Evolutionary conservation across 169 alveolate genomes (phyloP).

Genomic region (Plasmodium blacklocki): DNA sequence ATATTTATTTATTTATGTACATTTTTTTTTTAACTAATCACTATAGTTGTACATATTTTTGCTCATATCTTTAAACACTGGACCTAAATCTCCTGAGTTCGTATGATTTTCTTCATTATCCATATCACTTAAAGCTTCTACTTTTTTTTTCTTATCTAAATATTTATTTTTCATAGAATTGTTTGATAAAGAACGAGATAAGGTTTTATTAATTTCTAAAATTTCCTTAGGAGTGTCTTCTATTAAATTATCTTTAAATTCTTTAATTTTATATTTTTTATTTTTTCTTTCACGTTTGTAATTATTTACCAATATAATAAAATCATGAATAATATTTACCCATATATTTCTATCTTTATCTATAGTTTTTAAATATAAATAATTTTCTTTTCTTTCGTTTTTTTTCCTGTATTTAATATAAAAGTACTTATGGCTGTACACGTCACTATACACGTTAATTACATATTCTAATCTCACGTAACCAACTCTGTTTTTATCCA

Average conservation of each 20-base stretch:
- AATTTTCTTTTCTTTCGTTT: conserved; percentile 57
- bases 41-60: conserved; percentile 61
- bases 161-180: conserved; percentile 66
- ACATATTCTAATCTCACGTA: conserved; percentile 46
- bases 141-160: conserved; percentile 32
- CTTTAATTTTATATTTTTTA: conserved; percentile 50
- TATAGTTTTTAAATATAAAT: conserved; percentile 43
- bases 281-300: conserved; percentile 51
- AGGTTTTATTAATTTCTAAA: conserved; percentile 32
- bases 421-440: conserved; percentile 56
- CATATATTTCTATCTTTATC: conserved; percentile 65
- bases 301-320: conserved; percentile 44
- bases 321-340: conserved; percentile 64
- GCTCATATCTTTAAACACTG: conserved; percentile 9
- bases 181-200: conserved; percentile 51
- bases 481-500: conserved; percentile 63
- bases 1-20: too few relatives aligned
- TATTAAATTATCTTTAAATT: conserved; percentile 1
- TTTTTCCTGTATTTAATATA: conserved; percentile 54
- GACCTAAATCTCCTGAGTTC: conserved; percentile 1
- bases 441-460: conserved; percentile 49
- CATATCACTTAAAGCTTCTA: conserved; percentile 35
- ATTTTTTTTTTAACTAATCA: conserved; percentile 7
- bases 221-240: conserved; percentile 32
- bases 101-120: conserved; percentile 32